Evolutionary conservation across 2,329 filamentous ascomycete genomes (phyloP).

Genomic region (Pseudodiploospora longispora): DNA sequence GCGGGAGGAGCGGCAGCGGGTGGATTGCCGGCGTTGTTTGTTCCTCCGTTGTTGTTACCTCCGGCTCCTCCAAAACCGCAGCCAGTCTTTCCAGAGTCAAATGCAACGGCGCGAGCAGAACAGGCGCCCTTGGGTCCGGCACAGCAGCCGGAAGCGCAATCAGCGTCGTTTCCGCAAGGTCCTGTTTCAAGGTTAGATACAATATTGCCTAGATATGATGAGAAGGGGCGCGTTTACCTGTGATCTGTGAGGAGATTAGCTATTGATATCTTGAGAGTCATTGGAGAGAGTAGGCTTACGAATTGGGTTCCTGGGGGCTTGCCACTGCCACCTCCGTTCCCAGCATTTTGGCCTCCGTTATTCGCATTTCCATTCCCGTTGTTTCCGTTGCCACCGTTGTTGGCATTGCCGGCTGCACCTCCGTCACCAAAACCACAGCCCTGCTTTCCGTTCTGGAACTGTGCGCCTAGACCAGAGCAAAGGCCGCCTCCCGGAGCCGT

Average conservation of each 20-base stretch:
- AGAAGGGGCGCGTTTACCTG: neutral
- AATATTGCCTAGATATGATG: neutral
- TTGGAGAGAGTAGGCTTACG: too few species aligned
- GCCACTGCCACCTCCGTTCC: too few species aligned
- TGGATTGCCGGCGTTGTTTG: neutral
- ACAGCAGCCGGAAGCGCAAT: slow-evolving; percentile 24
- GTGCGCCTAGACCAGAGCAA: slow-evolving; percentile 21
- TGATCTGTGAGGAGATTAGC: too few species aligned
- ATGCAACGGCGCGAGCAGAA: slow-evolving; percentile 18
- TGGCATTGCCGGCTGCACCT: slow-evolving; percentile 1
- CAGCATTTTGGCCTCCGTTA: too few species aligned
- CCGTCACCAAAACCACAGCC: slow-evolving; percentile 20
- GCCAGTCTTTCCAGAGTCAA: slow-evolving; percentile 23
- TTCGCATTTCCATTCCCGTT: too few species aligned
- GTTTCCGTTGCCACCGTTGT: neutral
- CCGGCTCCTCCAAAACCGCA: slow-evolving; percentile 18
- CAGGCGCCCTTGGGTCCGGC: slow-evolving; percentile 18
- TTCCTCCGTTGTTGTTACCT: too few species aligned
- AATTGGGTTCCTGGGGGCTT: too few species aligned
- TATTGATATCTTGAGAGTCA: too few species aligned
- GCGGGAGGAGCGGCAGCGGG: neutral
- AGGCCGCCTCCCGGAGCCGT: slow-evolving; percentile 17
- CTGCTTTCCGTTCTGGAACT: slow-evolving; percentile 22
- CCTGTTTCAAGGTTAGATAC: slow-evolving; percentile 14
- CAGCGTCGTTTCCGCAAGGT: slow-evolving; percentile 14